Evolutionary conservation across 495 filamentous ascomycete genomes (phyloP), one percentile per base, ranked within the genome.

Genomic region (Glarea lozoyensis): DNA sequence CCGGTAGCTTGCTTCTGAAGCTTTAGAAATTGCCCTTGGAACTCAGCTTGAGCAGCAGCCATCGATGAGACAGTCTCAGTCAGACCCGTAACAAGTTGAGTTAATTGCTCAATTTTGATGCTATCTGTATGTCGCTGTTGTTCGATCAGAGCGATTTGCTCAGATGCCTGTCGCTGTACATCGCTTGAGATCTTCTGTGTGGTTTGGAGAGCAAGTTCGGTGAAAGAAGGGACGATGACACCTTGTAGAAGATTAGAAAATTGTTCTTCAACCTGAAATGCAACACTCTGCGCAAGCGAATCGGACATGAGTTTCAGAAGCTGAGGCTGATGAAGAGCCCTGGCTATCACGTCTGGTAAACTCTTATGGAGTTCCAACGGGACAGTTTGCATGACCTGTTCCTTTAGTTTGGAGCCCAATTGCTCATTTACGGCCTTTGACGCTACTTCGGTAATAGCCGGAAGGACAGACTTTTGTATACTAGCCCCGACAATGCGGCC

Each of bases 91-190:
- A 94, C 81, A 18, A 86, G 70, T 4, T 70, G 65, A 12, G 81
- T 82, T 47, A 98, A 74, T 50, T 89, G 77, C 35, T 94, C 86
- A 45, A 96, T 84, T 68, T 94, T 94, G 23, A 66, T 67, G 21
- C 69, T 70, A 50, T 95, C 88, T 17, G 70, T 68, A 15, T 76
- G 70, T 32, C 78, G 84, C 56, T 81, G 78, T n/a, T 66, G 56
- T 52, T 94, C 84, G 15, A 81, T 68, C 17, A 76, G 68, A 40
- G 73, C 70, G 37, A 86, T 65, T 51, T 81, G 75, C 30, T 75
- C 70, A 25, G 71, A 64, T 34, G 81, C 68, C 37, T 80, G 69
- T 20, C 72, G 70, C 48, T 94, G 84, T 37, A 88, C 63, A 9
- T 86, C 78, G 22, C 55, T 59, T 32, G 74, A 68, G 43, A 81